A percentile compares a stretch with the other conserved stretches of the same genome.
phyloP scores from a whole-genome alignment of 805 yeast genomes.

The Candida saitoana region DNA sequence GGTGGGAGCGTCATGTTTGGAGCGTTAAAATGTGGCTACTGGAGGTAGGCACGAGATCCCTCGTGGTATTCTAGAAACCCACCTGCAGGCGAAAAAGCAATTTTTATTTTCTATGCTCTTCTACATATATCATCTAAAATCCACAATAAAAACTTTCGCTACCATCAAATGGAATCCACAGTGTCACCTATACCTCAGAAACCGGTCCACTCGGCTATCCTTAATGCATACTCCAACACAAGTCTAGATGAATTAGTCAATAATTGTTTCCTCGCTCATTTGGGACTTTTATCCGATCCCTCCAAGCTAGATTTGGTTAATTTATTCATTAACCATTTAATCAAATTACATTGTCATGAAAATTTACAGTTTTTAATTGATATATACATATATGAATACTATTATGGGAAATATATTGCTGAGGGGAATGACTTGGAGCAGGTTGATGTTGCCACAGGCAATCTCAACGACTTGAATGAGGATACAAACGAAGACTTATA shows the following conservation, averaged over 20 bases:
- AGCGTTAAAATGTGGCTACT: not conserved
- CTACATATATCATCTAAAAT: not conserved
- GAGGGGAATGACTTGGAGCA: not conserved
- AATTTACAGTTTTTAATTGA: conserved; percentile 43
- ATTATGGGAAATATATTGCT: conserved; percentile 24
- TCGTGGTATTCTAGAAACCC: not conserved
- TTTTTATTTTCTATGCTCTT: not conserved
- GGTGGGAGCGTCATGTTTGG: not conserved
- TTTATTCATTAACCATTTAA: conserved; percentile 29
- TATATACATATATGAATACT: conserved; percentile 43
- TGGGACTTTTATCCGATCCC: conserved; percentile 15
- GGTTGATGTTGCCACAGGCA: not conserved
- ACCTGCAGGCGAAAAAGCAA: not conserved
- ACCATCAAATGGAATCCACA: not conserved
- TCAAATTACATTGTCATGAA: conserved; percentile 41
- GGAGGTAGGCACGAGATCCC: not conserved
- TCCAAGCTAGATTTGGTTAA: conserved; percentile 15
- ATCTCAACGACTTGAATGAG: too few relatives aligned
- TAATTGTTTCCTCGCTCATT: conserved; percentile 27
- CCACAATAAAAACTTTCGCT: not conserved
- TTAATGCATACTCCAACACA: conserved; percentile 3
- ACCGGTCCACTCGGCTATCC: conserved; percentile 1
- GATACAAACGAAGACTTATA: not conserved
- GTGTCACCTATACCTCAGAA: conserved; percentile 3
- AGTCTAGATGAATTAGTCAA: conserved; percentile 25